Evolutionary conservation across 768 basidiomycete genomes (phyloP), one percentile per base, ranked within the genome.

Genomic region (Inosperma sp.): DNA sequence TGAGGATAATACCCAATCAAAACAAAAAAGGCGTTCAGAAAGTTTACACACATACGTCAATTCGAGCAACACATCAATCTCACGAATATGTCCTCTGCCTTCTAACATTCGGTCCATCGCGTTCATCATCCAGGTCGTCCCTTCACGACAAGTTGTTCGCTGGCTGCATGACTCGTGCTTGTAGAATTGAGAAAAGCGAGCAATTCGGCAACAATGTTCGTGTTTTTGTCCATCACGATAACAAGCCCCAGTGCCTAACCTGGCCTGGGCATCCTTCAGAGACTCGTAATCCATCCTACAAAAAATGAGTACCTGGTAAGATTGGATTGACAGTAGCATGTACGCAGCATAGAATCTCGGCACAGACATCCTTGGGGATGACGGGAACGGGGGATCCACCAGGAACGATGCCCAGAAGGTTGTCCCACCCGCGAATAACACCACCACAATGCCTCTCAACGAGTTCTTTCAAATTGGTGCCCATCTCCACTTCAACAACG

Each of bases 71-170:
- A 97, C 97, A 68, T 98, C 95, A 52, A 99, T 97, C 73, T 99
- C 95, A 52, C 95, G 84, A 57, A 79, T 77, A 62, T 94, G 90
- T 0, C 86, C 90, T 9, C 94, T 81, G 3, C 95, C 95, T 63
- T 90, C 88, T 14, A 88, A 90, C 76, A 99, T 82, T 40, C 95
- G 85, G 66, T 92, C 81, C 95, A 99, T 99, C 93, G 97, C 97
- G 71, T 97, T 96, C 82, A 88, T 91, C 89, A 99, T 92, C 95
- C 95, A 98, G 0, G 93, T 96, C 2, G 95, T 98, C 30, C 93
- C 93, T 62, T 93, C 89, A 56, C 91, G 74, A 66, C 93, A 95
- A 3, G 93, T 92, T 9, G 93, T 94, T 61, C 94, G 97, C 65
- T 98, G 95, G 12, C 95, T 94, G 60, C 94, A 98, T 1, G 93